Conservation (phyloP, 2,329 filamentous ascomycete genomes). For the Pseudonectria buxi region DNA sequence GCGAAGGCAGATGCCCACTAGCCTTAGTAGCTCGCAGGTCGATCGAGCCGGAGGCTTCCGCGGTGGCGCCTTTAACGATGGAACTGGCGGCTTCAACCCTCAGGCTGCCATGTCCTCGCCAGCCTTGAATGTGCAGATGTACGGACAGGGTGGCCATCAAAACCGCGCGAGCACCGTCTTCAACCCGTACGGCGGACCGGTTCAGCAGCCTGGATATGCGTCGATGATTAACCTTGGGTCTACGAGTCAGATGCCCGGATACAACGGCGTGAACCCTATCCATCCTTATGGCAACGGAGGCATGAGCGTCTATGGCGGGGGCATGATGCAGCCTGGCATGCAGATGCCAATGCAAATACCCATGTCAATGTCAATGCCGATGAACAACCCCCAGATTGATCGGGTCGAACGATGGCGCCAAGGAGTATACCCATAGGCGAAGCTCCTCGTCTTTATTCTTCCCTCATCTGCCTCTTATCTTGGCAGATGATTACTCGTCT, state of each 20-base stretch:
- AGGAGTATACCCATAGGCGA: constrained; percentile 29
- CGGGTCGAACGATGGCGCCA: constrained; percentile 39
- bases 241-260: constrained; percentile 16
- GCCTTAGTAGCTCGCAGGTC: constrained; percentile 25
- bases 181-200: constrained; percentile 23
- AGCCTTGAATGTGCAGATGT: constrained; percentile 20
- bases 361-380: constrained; percentile 24
- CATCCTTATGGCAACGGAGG: constrained; percentile 15
- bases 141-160: constrained; percentile 15
- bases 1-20: constrained; percentile 43
- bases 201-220: constrained; percentile 18
- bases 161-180: constrained; percentile 27
- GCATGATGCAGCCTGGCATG: constrained; percentile 23
- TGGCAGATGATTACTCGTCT: background rate
- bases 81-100: constrained; percentile 32
- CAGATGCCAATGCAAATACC: constrained; percentile 23
- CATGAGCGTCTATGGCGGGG: constrained; percentile 23
- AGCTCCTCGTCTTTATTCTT: background rate
- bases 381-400: constrained; percentile 24
- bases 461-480: background rate
- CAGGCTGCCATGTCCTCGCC: constrained; percentile 22
- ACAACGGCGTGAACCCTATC: constrained; percentile 14
- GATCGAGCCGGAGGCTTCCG: constrained; percentile 40
- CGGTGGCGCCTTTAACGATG: constrained; percentile 50
- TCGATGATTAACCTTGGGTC: constrained; percentile 15